These are phyloP conservation scores for Suillus clintonianus DNA, from an alignment of 768 basidiomycete species.

Conservation along the genomic window DNA sequence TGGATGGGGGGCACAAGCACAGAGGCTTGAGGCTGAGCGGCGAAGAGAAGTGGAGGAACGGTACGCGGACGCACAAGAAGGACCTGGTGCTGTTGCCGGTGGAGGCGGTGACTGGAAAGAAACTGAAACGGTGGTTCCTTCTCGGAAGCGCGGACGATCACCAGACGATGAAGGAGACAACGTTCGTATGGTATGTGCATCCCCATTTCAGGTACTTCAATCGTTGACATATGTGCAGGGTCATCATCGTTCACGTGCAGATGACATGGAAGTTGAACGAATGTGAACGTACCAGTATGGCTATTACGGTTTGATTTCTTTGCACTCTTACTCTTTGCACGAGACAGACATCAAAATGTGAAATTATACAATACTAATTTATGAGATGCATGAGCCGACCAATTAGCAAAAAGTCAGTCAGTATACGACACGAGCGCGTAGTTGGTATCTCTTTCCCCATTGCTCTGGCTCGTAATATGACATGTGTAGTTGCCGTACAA, in stretches of 20 bases:
- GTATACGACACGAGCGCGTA: slow-evolving; percentile 53
- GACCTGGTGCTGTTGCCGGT: slow-evolving; percentile 76
- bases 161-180: slow-evolving; percentile 76
- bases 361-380: slow-evolving; percentile 13
- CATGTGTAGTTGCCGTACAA: slow-evolving; percentile 66
- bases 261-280: slow-evolving; percentile 66
- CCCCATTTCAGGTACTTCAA: slow-evolving; percentile 1
- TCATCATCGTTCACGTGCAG: slow-evolving; percentile 60
- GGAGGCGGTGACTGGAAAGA: slow-evolving; percentile 90
- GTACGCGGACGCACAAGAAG: slow-evolving; percentile 79
- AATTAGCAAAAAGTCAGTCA: slow-evolving; percentile 26
- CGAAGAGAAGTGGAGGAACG: slow-evolving; percentile 84
- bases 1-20: slow-evolving; percentile 90
- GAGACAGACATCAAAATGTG: slow-evolving; percentile 13
- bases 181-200: slow-evolving; percentile 51
- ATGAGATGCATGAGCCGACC: background rate
- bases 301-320: slow-evolving; percentile 26
- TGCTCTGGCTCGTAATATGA: slow-evolving; percentile 43
- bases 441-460: slow-evolving; percentile 39
- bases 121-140: slow-evolving; percentile 43
- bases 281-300: slow-evolving; percentile 55
- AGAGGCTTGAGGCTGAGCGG: slow-evolving; percentile 70
- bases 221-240: slow-evolving; percentile 38
- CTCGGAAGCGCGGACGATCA: slow-evolving; percentile 71
- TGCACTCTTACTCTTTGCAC: slow-evolving; percentile 2